phyloP scores from a whole-genome alignment of 306 rosid species.

The Ammopiptanthus mongolicus region DNA sequence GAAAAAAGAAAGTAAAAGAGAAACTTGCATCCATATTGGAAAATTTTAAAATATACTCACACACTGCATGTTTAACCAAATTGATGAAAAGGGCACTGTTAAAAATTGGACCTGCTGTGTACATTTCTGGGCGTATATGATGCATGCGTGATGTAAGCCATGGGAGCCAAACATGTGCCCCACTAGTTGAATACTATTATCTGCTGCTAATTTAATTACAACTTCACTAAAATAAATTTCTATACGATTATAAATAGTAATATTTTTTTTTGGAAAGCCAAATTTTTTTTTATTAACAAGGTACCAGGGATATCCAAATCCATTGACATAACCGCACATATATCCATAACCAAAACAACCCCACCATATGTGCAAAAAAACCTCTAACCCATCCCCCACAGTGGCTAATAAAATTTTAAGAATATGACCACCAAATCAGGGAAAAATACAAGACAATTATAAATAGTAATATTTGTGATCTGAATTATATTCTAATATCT shows the following conservation, averaged over 20 bases:
- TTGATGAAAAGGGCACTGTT: conserved; percentile 21
- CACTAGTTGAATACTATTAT: neutral
- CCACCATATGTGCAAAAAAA: too few species aligned
- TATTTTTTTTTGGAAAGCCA: too few species aligned
- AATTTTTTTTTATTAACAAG: too few species aligned
- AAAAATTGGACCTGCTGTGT: conserved; percentile 2
- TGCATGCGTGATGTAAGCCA: conserved; percentile 31
- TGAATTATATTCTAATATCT: neutral
- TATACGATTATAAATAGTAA: conserved; percentile 4
- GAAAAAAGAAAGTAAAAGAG: neutral
- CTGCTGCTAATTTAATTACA: neutral
- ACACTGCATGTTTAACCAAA: conserved; percentile 18
- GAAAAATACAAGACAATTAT: too few species aligned
- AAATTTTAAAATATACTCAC: neutral
- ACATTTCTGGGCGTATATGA: conserved; percentile 14
- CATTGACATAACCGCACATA: too few species aligned
- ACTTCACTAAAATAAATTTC: neutral
- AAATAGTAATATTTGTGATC: conserved; percentile 6
- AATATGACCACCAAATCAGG: too few species aligned
- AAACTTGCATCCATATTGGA: conserved; percentile 13
- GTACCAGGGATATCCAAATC: too few species aligned
- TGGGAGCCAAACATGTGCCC: conserved; percentile 19
- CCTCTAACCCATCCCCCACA: too few species aligned
- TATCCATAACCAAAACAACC: too few species aligned
- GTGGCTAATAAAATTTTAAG: too few species aligned